phyloP scores from a whole-genome alignment of 768 basidiomycete species.

The Amanita rimosa region DNA sequence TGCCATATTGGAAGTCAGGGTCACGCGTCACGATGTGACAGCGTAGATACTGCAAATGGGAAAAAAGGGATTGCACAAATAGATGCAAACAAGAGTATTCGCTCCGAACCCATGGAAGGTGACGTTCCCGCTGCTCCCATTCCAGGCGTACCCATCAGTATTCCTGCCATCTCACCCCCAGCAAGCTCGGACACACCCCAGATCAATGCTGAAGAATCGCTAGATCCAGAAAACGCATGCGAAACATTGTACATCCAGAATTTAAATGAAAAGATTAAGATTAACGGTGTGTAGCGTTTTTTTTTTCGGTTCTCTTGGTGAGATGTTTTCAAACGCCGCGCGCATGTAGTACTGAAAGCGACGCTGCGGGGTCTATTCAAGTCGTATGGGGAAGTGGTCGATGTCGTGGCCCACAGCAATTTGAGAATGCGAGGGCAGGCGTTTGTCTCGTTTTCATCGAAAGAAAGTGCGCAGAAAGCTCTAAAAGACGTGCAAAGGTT shows the following conservation, averaged over 20 bases:
- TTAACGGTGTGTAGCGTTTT: slow-evolving; percentile 39
- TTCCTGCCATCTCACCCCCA: slow-evolving; percentile 6
- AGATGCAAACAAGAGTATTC: neutral
- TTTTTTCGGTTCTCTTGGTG: neutral
- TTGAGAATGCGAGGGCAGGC: slow-evolving; percentile 98
- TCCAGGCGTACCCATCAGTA: slow-evolving; percentile 8
- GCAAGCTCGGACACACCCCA: neutral
- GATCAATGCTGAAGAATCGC: neutral
- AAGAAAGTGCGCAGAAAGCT: slow-evolving; percentile 78
- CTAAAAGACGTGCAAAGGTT: slow-evolving; percentile 90
- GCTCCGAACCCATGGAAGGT: slow-evolving; percentile 10
- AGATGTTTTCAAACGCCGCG: neutral
- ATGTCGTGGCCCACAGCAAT: slow-evolving; percentile 93
- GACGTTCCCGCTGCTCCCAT: slow-evolving; percentile 13
- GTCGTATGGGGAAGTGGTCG: slow-evolving; percentile 84
- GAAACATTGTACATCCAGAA: slow-evolving; percentile 97
- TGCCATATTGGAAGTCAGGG: slow-evolving; percentile 22
- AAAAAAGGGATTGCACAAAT: neutral
- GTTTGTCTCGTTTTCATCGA: slow-evolving; percentile 83
- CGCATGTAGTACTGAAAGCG: slow-evolving; percentile 64
- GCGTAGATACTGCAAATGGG: neutral
- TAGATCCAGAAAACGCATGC: slow-evolving; percentile 38
- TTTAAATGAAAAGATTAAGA: slow-evolving; percentile 88
- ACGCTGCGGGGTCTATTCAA: slow-evolving; percentile 86
- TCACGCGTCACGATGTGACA: neutral